These are phyloP conservation scores for Edaphochlamys debaryana DNA, from an alignment of 139 green algal species.

Conservation along the genomic window DNA sequence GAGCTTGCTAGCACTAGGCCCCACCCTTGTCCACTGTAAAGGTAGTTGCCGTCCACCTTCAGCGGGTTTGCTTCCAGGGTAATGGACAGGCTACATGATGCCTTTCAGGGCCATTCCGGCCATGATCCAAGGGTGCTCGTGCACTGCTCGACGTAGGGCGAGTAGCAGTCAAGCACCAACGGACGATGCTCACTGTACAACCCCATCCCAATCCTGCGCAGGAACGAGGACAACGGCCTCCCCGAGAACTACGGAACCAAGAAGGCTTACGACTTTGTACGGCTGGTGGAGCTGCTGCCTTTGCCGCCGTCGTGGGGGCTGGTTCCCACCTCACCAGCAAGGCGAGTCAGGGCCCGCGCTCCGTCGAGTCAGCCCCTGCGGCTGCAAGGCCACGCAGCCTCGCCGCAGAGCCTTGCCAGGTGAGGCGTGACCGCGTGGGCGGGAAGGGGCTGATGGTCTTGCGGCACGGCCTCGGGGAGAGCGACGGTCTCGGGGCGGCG, in stretches of 20 bases:
- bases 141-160: no score
- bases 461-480: no score
- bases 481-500: no score
- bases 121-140: not conserved
- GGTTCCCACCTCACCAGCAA: not conserved
- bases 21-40: not conserved
- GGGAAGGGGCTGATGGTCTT: no score
- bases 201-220: not conserved
- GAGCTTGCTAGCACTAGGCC: not conserved
- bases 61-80: not conserved
- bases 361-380: not conserved
- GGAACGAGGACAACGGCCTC: not conserved
- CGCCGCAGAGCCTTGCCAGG: no score
- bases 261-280: slow-evolving; percentile 4
- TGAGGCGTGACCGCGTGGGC: no score
- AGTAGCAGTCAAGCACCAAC: not conserved
- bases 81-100: no score
- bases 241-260: slow-evolving; percentile 2
- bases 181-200: not conserved
- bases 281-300: slow-evolving; percentile 2
- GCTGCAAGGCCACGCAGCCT: not conserved
- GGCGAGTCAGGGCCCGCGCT: not conserved
- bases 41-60: not conserved
- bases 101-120: no score
- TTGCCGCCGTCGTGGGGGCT: not conserved